A percentile compares a stretch with the other conserved stretches of the same genome.
phyloP scores from a whole-genome alignment of 176 grass and related monocot genomes.

The Oryza coarctata region DNA sequence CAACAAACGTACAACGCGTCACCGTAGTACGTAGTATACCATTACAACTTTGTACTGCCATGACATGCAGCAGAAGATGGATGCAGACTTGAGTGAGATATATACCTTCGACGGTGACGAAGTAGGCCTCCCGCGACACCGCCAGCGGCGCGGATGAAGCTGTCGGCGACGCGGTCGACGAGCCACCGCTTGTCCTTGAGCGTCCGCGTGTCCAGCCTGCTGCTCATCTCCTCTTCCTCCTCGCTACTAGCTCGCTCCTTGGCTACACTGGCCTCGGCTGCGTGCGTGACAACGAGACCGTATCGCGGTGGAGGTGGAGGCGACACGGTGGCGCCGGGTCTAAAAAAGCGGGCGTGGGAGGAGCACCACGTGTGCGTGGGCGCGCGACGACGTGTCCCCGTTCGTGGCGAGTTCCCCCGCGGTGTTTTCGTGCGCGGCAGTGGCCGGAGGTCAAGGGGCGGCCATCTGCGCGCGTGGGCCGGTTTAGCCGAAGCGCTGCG shows the following conservation, averaged over 20 bases:
- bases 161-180: constrained; percentile 74
- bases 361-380: background rate
- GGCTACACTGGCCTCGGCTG: background rate
- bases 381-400: background rate
- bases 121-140: constrained; percentile 74
- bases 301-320: too few relatives aligned
- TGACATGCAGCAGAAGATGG: too few relatives aligned
- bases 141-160: constrained; percentile 87
- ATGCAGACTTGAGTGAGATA: too few relatives aligned
- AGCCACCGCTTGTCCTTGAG: constrained; percentile 57
- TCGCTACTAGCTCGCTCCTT: background rate
- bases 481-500: too few relatives aligned
- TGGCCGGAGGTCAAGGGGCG: background rate
- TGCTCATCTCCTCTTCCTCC: constrained; percentile 14
- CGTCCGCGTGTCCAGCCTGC: constrained; percentile 56
- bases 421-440: background rate
- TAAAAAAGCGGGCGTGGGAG: constrained; percentile 1
- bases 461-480: background rate
- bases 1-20: too few relatives aligned
- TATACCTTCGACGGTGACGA: constrained; percentile 61
- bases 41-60: too few relatives aligned
- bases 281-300: too few relatives aligned
- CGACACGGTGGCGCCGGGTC: background rate
- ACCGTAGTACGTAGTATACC: too few relatives aligned
- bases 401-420: constrained; percentile 25